A percentile compares a stretch with the other conserved stretches of the same genome.
Evolutionary conservation across 1,284 basidiomycete species (phyloP).

Genomic region (Sanguinoderma infundibulare): DNA sequence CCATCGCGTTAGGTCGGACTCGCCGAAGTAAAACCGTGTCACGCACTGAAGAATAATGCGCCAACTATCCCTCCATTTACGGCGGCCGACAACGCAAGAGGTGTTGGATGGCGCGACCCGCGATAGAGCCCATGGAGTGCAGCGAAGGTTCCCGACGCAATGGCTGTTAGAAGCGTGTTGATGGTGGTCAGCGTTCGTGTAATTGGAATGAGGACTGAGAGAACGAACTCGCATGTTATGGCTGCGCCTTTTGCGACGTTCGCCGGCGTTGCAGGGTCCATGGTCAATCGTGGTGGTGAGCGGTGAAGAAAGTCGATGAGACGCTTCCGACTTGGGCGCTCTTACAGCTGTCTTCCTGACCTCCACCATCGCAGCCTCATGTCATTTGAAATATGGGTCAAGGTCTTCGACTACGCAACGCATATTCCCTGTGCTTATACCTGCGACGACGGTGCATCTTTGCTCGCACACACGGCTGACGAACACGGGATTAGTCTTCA

Average conservation of each 20-base stretch:
- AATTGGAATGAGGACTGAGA: conserved; percentile 23
- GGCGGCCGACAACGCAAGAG: conserved; percentile 55
- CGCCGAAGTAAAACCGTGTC: neutral
- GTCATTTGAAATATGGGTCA: conserved; percentile 43
- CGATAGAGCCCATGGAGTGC: conserved; percentile 58
- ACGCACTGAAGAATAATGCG: conserved; percentile 73
- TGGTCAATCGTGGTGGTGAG: conserved; percentile 12
- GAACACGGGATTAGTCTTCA: conserved; percentile 35
- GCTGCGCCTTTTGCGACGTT: conserved; percentile 59
- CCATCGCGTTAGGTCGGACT: neutral
- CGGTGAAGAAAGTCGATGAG: neutral
- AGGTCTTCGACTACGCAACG: conserved; percentile 35
- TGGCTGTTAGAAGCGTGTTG: conserved; percentile 40
- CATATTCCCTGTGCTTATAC: conserved; percentile 37
- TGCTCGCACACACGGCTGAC: conserved; percentile 37
- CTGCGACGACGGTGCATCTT: conserved; percentile 29
- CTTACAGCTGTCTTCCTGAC: neutral
- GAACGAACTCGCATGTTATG: conserved; percentile 79
- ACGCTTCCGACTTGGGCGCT: neutral
- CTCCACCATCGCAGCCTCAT: neutral
- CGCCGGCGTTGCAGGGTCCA: conserved; percentile 47
- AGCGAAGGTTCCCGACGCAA: conserved; percentile 52
- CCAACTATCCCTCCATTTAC: conserved; percentile 71
- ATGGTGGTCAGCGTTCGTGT: conserved; percentile 30
- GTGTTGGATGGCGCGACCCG: conserved; percentile 39